phyloP scores from a whole-genome alignment of 2,329 filamentous ascomycete species.

The Talaromyces islandicus region DNA sequence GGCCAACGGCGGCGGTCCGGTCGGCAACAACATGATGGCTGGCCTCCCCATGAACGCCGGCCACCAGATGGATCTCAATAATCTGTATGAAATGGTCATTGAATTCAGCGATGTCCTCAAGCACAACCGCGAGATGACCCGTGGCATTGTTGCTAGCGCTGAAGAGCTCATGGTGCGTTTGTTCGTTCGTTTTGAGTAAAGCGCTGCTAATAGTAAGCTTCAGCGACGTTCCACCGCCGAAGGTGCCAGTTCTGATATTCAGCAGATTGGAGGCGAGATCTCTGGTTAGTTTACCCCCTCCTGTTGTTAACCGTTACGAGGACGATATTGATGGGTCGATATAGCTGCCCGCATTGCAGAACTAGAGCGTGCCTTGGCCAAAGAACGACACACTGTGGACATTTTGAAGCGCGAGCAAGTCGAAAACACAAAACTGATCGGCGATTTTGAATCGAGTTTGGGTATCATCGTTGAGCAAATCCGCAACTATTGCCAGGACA shows the following conservation, averaged over 20 bases:
- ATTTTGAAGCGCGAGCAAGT: slow-evolving; percentile 40
- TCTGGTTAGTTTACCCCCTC: slow-evolving; percentile 23
- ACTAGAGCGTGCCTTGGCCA: slow-evolving; percentile 42
- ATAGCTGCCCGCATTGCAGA: slow-evolving; percentile 43
- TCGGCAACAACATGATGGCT: slow-evolving; percentile 23
- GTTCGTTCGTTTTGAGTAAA: neutral
- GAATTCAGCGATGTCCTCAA: slow-evolving; percentile 45
- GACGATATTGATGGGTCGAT: neutral
- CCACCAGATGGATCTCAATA: slow-evolving; percentile 47
- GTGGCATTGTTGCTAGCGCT: slow-evolving; percentile 43
- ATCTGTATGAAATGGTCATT: slow-evolving; percentile 45
- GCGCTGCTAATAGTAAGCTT: slow-evolving; percentile 9
- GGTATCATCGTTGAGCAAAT: slow-evolving; percentile 46
- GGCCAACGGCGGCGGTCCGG: slow-evolving; percentile 25
- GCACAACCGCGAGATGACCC: slow-evolving; percentile 45
- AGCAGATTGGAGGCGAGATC: slow-evolving; percentile 41
- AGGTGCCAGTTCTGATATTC: slow-evolving; percentile 31
- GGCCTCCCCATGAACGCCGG: slow-evolving; percentile 42
- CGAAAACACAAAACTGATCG: slow-evolving; percentile 44
- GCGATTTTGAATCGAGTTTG: slow-evolving; percentile 42
- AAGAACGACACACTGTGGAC: slow-evolving; percentile 38
- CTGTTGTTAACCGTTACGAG: neutral
- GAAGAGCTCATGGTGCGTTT: slow-evolving; percentile 43
- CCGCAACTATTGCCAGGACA: slow-evolving; percentile 45
- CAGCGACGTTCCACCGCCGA: slow-evolving; percentile 40